These are phyloP conservation scores for Kazachstania viticola DNA, from an alignment of 805 yeast species.

Conservation along the genomic window DNA sequence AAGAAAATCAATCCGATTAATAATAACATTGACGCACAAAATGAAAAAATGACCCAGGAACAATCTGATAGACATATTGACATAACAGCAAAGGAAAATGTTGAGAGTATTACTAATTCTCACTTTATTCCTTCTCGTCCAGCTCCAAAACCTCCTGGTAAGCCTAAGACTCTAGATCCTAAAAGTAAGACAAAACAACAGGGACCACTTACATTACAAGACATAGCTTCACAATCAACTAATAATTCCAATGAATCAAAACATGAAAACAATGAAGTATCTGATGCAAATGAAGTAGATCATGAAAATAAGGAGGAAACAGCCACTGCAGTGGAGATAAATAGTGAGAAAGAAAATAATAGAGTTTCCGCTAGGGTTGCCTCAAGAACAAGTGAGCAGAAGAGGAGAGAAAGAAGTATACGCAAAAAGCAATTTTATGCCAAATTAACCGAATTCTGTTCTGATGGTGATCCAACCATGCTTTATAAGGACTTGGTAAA, in stretches of 20 bases:
- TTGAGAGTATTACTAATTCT: not conserved
- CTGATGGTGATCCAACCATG: constrained; percentile 71
- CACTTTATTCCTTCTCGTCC: constrained; percentile 52
- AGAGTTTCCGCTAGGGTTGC: too few species aligned
- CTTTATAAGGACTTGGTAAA: constrained; percentile 58
- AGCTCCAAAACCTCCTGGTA: constrained; percentile 49
- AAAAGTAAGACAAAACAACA: not conserved
- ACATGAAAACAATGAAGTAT: not conserved
- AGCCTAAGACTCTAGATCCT: not conserved
- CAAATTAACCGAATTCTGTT: constrained; percentile 62
- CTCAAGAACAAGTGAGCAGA: not conserved
- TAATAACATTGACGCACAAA: not conserved
- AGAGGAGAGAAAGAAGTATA: constrained; percentile 3
- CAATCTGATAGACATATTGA: not conserved
- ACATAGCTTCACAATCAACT: not conserved
- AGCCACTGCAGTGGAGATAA: not conserved
- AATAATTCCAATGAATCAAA: not conserved
- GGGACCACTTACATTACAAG: not conserved
- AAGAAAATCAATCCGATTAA: not conserved
- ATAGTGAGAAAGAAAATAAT: too few species aligned
- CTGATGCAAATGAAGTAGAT: not conserved
- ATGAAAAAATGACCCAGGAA: not conserved
- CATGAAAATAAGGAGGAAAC: constrained; percentile 26
- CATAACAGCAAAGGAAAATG: not conserved
- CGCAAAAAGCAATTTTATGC: constrained; percentile 40